These are phyloP conservation scores for Cichorium intybus DNA, from an alignment of 140 eudicot species.

Conservation along the genomic window DNA sequence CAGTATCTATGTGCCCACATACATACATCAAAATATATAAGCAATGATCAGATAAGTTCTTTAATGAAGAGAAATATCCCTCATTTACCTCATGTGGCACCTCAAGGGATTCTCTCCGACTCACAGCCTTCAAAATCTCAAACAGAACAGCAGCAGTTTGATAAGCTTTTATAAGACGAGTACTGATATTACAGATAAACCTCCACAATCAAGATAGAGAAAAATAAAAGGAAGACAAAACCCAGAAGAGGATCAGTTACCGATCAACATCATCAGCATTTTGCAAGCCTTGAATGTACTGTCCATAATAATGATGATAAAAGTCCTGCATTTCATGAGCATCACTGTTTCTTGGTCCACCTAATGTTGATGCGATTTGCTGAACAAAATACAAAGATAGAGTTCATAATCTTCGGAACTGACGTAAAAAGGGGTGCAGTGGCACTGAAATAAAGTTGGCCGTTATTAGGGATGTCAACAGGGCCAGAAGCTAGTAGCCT, in stretches of 20 bases:
- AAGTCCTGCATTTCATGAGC: constrained; percentile 79
- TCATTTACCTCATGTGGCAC: constrained; percentile 58
- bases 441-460: no score
- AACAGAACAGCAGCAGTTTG: constrained; percentile 78
- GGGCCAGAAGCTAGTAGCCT: no score
- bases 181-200: constrained; percentile 28
- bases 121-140: constrained; percentile 73
- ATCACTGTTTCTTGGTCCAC: constrained; percentile 61
- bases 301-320: constrained; percentile 60
- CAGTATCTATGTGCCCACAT: constrained; percentile 34
- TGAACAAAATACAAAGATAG: constrained; percentile 13
- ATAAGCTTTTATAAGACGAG: constrained; percentile 73
- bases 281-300: constrained; percentile 67
- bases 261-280: constrained; percentile 75
- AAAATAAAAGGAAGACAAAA: neutral
- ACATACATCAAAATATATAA: neutral
- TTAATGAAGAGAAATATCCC: no score
- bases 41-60: no score
- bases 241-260: constrained; percentile 26
- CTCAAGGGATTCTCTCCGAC: constrained; percentile 50
- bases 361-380: constrained; percentile 58
- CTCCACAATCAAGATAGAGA: neutral
- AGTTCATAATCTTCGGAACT: no score
- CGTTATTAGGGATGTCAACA: no score
- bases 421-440: no score